Evolutionary conservation across 163 green algal genomes (phyloP).

Genomic region (Coccomyxa subellipsoidea): DNA sequence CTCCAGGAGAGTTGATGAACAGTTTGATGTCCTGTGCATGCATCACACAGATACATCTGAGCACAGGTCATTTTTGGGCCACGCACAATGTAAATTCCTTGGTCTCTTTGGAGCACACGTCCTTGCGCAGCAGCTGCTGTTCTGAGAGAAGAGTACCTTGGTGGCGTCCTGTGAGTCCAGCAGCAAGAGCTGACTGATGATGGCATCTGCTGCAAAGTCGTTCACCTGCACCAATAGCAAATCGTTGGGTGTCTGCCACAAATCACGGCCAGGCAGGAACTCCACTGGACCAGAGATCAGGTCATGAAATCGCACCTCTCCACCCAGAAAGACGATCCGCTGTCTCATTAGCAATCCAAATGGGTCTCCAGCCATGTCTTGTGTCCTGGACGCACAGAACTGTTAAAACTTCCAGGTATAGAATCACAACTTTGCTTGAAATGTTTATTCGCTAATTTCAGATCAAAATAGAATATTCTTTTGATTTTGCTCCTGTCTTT

Average conservation of each 20-base stretch:
- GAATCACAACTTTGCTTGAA: neutral
- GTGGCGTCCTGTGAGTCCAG: slow-evolving; percentile 91
- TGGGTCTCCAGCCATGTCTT: slow-evolving; percentile 91
- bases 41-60: neutral
- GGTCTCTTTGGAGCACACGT: too few species aligned
- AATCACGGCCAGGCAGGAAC: too few species aligned
- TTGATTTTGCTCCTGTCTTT: neutral
- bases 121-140: too few species aligned
- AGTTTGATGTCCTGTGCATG: slow-evolving; percentile 92
- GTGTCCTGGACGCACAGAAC: slow-evolving; percentile 62
- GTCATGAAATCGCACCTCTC: slow-evolving; percentile 51
- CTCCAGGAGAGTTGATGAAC: slow-evolving; percentile 99
- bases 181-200: slow-evolving; percentile 97
- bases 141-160: too few species aligned
- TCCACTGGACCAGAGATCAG: too few species aligned
- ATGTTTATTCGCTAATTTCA: neutral
- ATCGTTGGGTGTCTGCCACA: too few species aligned
- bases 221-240: slow-evolving; percentile 73
- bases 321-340: slow-evolving; percentile 95
- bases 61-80: too few species aligned
- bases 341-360: slow-evolving; percentile 93
- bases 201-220: slow-evolving; percentile 93
- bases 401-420: neutral
- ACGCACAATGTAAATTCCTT: too few species aligned
- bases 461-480: neutral